These are phyloP conservation scores for Taxawa tesnikishii DNA, from an alignment of 2,329 filamentous ascomycete species.

Conservation along the genomic window DNA sequence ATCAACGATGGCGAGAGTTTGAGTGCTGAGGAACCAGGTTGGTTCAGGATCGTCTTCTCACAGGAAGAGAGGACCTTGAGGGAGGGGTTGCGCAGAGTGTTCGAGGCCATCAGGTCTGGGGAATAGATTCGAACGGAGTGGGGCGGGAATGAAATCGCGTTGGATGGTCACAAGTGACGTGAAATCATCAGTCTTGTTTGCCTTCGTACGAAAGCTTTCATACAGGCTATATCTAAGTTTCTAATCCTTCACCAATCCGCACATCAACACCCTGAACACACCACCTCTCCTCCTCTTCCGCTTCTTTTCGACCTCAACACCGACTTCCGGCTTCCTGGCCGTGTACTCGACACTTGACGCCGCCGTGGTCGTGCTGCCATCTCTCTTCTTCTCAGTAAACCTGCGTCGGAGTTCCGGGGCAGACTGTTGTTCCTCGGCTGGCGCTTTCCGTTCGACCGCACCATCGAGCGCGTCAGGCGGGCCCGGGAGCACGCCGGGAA, in stretches of 20 bases:
- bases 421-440: not conserved
- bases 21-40: slow-evolving; percentile 32
- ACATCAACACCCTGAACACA: slow-evolving; percentile 3
- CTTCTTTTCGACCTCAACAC: not conserved
- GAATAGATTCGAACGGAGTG: not conserved
- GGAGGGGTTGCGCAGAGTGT: slow-evolving; percentile 23
- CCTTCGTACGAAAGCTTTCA: no score
- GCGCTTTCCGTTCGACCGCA: slow-evolving; percentile 1
- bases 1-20: slow-evolving; percentile 38
- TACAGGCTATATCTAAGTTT: no score
- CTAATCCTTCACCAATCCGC: slow-evolving; percentile 7
- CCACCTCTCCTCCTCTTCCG: slow-evolving; percentile 1
- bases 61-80: slow-evolving; percentile 23
- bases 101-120: slow-evolving; percentile 6
- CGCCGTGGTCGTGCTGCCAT: not conserved
- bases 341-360: slow-evolving; percentile 1
- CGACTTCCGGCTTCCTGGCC: not conserved
- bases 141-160: no score
- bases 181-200: no score
- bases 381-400: not conserved
- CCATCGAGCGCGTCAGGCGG: no score
- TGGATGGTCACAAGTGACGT: no score
- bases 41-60: slow-evolving; percentile 43
- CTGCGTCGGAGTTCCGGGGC: not conserved
- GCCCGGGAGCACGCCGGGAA: no score